Conservation (phyloP, 371 early-diverging fungal species). For the Zychaea mexicana region DNA sequence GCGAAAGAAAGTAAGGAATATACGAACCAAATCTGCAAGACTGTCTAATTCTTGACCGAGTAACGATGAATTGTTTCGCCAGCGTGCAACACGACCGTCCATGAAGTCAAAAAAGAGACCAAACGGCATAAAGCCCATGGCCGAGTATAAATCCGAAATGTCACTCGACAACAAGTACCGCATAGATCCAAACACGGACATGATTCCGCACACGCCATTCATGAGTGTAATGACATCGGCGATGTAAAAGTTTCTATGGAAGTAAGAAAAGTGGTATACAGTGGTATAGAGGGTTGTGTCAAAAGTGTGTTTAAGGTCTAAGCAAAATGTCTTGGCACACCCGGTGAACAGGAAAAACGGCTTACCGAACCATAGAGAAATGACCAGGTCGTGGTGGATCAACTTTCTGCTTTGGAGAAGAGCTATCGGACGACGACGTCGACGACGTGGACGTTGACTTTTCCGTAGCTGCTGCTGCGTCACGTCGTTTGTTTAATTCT, state of each 20-base stretch:
- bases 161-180: conserved; percentile 76
- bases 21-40: conserved; percentile 82
- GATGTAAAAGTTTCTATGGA: conserved; percentile 76
- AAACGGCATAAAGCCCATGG: conserved; percentile 76
- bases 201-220: conserved; percentile 84
- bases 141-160: conserved; percentile 59
- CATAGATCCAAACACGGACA: conserved; percentile 81
- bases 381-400: conserved; percentile 4
- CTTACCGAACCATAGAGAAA: conserved; percentile 11
- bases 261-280: too few relatives aligned
- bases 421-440: not conserved
- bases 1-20: not conserved
- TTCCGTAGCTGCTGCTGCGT: not conserved
- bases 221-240: conserved; percentile 88
- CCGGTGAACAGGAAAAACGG: not conserved
- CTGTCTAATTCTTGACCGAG: conserved; percentile 84
- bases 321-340: not conserved
- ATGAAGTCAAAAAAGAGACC: conserved; percentile 85
- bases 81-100: conserved; percentile 90
- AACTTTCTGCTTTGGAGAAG: not conserved
- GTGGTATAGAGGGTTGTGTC: too few relatives aligned
- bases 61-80: conserved; percentile 73
- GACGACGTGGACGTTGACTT: not conserved
- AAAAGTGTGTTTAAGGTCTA: not conserved
- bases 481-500: not conserved